Evolutionary conservation across 208 protist genomes (phyloP).

Genomic region (Phytomonas francai): DNA sequence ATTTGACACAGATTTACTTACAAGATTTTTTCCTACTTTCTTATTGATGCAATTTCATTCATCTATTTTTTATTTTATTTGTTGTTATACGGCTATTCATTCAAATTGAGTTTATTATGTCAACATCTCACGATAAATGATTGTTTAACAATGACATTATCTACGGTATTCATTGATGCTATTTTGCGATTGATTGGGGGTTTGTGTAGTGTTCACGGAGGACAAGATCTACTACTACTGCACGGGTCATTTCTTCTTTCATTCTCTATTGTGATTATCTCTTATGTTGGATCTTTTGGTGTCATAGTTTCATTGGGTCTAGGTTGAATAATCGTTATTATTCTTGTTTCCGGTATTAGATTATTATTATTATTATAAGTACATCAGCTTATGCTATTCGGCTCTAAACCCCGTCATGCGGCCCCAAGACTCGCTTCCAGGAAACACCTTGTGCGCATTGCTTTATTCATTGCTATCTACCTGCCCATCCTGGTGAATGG

Average conservation of each 20-base stretch:
- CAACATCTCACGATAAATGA: background rate
- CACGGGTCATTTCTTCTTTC: background rate
- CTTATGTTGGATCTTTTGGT: slow-evolving; percentile 5
- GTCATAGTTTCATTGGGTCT: background rate
- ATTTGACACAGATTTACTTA: background rate
- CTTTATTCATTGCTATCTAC: background rate
- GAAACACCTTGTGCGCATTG: background rate
- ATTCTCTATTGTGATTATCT: slow-evolving; percentile 9
- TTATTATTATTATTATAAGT: slow-evolving; percentile 6
- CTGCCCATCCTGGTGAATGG: background rate
- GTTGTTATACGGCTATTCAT: background rate
- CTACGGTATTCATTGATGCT: background rate
- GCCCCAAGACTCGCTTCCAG: background rate
- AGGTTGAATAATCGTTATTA: slow-evolving; percentile 2
- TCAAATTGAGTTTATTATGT: background rate
- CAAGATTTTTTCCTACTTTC: background rate
- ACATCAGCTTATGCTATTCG: background rate
- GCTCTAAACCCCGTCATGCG: background rate
- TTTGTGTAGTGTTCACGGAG: slow-evolving; percentile 5
- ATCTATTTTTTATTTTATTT: background rate
- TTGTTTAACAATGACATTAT: background rate
- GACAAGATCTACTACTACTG: background rate
- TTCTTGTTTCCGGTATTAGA: slow-evolving; percentile 3
- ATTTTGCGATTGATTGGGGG: background rate
- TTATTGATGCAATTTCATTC: background rate